Evolutionary conservation across 2,329 filamentous ascomycete genomes (phyloP), one percentile per base, ranked within the genome.

Genomic region (Nothopassalora personata): DNA sequence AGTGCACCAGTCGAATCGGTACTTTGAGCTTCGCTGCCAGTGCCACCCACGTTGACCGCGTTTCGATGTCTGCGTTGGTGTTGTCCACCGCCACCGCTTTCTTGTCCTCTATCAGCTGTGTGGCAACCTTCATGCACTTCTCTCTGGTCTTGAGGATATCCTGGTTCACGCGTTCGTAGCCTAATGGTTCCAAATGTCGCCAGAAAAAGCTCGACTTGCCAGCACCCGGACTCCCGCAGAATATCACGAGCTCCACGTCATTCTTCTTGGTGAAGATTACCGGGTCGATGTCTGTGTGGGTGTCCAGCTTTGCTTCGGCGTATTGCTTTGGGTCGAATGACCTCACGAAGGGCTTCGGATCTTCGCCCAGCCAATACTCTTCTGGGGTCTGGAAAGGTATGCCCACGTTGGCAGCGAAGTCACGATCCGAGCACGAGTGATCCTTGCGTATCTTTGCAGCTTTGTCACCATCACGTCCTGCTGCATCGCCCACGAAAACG

Each of bases 131-230:
- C 60, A 97, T 75, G 72, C 84, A 86, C 73, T 80, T 84, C 53
- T 83, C 81, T 58, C 84, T 79, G 31, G 84, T 87, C 74, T 96
- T 96, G 50, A 97, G 80, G 1, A 81, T 83, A 73, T 97, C 94
- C 76, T 97, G 94, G 68, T 97, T 99, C 31, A 97, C 84, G 51
- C 94, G 84, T 70, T 85, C 83, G 71, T 96, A 97, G 3, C 86
- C 89, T 30, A 94, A 75, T 27, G 89, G 88, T 71, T 91, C 81
- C 36, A 97, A 77, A 64, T 89, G 78, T 62, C 82, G 86, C 85
- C 87, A 90, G 75, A 88, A 97, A 69, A 94, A 96, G 0, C 91
- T 93, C 43, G 90, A 96, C 75, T 99, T 97, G 18, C 94, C 94
- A 2, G 91, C 86, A 1, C 90, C 92, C 0, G 94, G 94, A 51